Evolutionary conservation across 164 flowering plant genomes (phyloP).

Genomic region (Akebia trifoliata): DNA sequence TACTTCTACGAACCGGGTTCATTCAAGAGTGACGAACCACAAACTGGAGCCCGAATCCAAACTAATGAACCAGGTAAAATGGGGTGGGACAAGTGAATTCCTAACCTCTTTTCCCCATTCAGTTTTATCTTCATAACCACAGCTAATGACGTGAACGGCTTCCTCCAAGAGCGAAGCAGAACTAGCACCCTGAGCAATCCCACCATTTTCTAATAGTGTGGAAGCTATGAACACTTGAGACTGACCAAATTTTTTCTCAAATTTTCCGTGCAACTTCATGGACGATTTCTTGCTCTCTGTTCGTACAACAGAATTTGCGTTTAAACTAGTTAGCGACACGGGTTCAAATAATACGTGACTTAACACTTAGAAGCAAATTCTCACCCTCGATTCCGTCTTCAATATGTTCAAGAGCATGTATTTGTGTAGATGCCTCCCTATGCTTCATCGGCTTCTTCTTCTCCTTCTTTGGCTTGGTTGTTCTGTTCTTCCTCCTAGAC

Average conservation of each 20-base stretch:
- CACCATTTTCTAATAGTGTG: slow-evolving; percentile 59
- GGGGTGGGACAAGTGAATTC: no score
- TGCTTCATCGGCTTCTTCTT: slow-evolving; percentile 36
- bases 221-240: slow-evolving; percentile 61
- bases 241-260: slow-evolving; percentile 65
- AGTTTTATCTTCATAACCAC: slow-evolving; percentile 74
- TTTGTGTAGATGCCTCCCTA: slow-evolving; percentile 48
- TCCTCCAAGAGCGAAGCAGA: slow-evolving; percentile 56
- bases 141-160: slow-evolving; percentile 71
- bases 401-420: slow-evolving; percentile 60
- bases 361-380: no score
- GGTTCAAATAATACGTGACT: no score
- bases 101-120: slow-evolving; percentile 80
- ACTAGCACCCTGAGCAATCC: slow-evolving; percentile 35
- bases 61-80: no score
- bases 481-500: slow-evolving; percentile 39
- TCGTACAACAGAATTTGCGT: slow-evolving; percentile 27
- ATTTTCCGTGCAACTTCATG: slow-evolving; percentile 36
- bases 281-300: slow-evolving; percentile 43
- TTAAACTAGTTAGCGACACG: neutral
- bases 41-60: no score
- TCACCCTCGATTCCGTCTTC: slow-evolving; percentile 67
- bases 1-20: no score
- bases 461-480: slow-evolving; percentile 28
- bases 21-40: no score